A percentile compares a stretch with the other conserved stretches of the same genome.
Conservation (phyloP, 768 basidiomycete genomes). For the Boletus patriciae region DNA sequence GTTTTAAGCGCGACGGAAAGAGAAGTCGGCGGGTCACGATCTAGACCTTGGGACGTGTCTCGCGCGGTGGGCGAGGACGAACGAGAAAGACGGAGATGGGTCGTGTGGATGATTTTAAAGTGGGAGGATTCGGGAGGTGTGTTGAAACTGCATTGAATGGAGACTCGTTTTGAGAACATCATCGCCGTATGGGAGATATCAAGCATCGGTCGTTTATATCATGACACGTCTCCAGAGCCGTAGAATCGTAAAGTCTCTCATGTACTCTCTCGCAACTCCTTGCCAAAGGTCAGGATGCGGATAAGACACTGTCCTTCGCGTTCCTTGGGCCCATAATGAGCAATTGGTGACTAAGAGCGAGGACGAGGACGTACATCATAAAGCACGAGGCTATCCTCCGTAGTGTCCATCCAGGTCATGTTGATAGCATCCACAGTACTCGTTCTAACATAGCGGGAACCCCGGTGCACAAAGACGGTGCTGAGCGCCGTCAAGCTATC, state of each 20-base stretch:
- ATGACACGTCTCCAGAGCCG: background rate
- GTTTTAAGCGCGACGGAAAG: slow-evolving; percentile 49
- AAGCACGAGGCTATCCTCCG: slow-evolving; percentile 61
- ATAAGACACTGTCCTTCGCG: slow-evolving; percentile 35
- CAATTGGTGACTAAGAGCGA: background rate
- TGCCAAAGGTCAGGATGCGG: slow-evolving; percentile 34
- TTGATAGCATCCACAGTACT: slow-evolving; percentile 45
- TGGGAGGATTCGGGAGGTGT: slow-evolving; percentile 36
- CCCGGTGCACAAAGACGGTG: slow-evolving; percentile 31
- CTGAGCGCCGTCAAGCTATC: slow-evolving; percentile 27
- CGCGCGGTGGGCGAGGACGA: slow-evolving; percentile 61
- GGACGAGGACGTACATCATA: slow-evolving; percentile 44
- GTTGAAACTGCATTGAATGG: slow-evolving; percentile 17
- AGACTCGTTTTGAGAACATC: background rate
- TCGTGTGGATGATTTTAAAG: slow-evolving; percentile 63
- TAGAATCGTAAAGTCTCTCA: slow-evolving; percentile 10
- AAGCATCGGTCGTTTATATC: background rate
- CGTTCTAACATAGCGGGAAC: slow-evolving; percentile 28
- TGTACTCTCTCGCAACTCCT: slow-evolving; percentile 16
- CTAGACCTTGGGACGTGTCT: slow-evolving; percentile 52
- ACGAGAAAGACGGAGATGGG: slow-evolving; percentile 65
- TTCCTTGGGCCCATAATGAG: slow-evolving; percentile 23
- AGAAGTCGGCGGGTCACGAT: slow-evolving; percentile 39
- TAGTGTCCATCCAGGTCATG: slow-evolving; percentile 53
- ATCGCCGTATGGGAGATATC: background rate